Evolutionary conservation across 2,329 filamentous ascomycete genomes (phyloP), one percentile per base, ranked within the genome.

Genomic region (Neonectria magnoliae): DNA sequence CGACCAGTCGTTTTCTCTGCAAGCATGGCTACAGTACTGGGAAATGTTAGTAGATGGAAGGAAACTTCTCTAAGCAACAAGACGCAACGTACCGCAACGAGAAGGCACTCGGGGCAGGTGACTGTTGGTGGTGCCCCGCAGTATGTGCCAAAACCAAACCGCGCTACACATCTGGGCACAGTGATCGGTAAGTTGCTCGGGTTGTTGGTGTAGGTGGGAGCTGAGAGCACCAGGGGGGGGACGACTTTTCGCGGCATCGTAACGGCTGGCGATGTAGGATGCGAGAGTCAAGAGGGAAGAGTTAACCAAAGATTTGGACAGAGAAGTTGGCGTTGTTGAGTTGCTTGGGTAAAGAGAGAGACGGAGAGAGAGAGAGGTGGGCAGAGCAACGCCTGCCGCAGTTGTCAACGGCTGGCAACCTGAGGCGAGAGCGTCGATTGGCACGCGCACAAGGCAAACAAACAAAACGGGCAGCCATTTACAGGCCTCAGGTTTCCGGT

Each of bases 21-120:
- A 75, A n/a, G 44, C 36, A 1, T 56, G 4, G 53, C 58, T 58
- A 57, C 73, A 75, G 44, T 75, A 75, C 73, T 75, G 2, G 22
- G n/a, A 20, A 33, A 20, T 16, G 54, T 70, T 16, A 70, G 66
- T 20, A 41, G 42, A n/a, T 18, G 8, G 5, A 10, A 10, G 22
- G 29, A 13, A 11, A 25, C 10, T 9, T 2, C 8, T 11, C 7
- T 5, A 16, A 47, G 16, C 18, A 50, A 42, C 10, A 16, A 13
- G 25, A 14, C 16, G 4, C 20, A 18, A 63, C 71, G 20, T 62
- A 73, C 73, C 22, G 67, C 64, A 10, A 73, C 47, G 11, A 74
- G 60, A 16, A 65, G 58, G 33, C 73, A 75, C 20, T 41, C 51
- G 5, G 63, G 62, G 13, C 73, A 74, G 8, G 61, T 27, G 6